phyloP scores from a whole-genome alignment of 2,329 filamentous ascomycete genomes.

The Hirsutella rhossiliensis region DNA sequence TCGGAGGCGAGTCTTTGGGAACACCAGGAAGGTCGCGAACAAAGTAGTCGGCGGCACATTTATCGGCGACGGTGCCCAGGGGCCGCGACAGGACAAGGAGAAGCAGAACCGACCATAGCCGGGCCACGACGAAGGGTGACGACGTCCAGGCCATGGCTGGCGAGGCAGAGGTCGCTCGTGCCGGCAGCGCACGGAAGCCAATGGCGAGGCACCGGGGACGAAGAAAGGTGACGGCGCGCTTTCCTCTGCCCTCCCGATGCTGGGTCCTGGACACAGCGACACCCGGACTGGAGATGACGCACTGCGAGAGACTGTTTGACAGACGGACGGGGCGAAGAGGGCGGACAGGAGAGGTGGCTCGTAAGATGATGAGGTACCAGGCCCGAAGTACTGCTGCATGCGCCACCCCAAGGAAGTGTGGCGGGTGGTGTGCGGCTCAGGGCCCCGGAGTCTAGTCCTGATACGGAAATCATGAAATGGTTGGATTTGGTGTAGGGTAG shows the following conservation, averaged over 20 bases:
- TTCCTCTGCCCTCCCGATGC: background rate
- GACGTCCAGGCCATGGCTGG: conserved; percentile 6
- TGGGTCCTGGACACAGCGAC: background rate
- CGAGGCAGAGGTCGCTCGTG: background rate
- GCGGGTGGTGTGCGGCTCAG: no score
- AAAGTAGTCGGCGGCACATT: conserved; percentile 65
- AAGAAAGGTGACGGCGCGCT: background rate
- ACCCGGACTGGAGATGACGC: no score
- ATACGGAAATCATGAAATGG: no score
- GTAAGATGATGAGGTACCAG: no score
- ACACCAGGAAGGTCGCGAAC: conserved; percentile 76
- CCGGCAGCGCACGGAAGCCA: conserved; percentile 1
- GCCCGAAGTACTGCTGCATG: no score
- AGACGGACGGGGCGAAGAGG: no score
- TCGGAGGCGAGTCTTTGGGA: conserved; percentile 54
- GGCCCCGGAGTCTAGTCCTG: no score
- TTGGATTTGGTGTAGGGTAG: no score
- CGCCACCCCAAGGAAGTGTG: no score
- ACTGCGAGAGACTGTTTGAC: no score
- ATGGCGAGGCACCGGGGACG: background rate
- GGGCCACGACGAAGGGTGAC: conserved; percentile 1
- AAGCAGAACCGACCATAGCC: conserved; percentile 18
- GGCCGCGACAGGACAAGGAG: conserved; percentile 29
- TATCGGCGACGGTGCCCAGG: conserved; percentile 16
- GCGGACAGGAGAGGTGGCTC: no score